These are phyloP conservation scores for Fusarium nodosum DNA, from an alignment of 2,329 filamentous ascomycete genomes.

Conservation along the genomic window DNA sequence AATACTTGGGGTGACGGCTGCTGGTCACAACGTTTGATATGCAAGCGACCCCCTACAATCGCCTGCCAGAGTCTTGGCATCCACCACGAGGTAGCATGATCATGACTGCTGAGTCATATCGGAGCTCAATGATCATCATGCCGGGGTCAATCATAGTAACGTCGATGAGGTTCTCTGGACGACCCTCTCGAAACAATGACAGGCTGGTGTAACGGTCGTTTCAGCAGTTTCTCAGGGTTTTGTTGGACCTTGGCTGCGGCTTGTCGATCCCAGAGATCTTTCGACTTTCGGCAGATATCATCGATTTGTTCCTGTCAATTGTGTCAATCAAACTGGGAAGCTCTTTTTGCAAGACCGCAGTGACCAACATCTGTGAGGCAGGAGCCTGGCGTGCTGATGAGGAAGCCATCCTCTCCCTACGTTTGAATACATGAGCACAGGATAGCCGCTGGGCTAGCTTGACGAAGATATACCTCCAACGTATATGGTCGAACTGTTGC, in stretches of 20 bases:
- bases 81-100: slow-evolving; percentile 12
- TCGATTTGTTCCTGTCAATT: slow-evolving; percentile 70
- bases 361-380: slow-evolving; percentile 70
- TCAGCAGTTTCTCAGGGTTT: slow-evolving; percentile 64
- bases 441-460: slow-evolving; percentile 31
- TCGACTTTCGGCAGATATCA: slow-evolving; percentile 72
- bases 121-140: slow-evolving; percentile 44
- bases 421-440: slow-evolving; percentile 44
- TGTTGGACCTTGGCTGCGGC: slow-evolving; percentile 64
- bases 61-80: slow-evolving; percentile 18
- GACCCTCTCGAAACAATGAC: slow-evolving; percentile 60
- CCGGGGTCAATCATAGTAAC: slow-evolving; percentile 49
- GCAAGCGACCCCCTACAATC: slow-evolving; percentile 15
- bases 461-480: slow-evolving; percentile 62
- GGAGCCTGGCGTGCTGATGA: slow-evolving; percentile 69
- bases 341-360: slow-evolving; percentile 4
- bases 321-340: slow-evolving; percentile 38
- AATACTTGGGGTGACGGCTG: slow-evolving; percentile 20
- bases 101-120: slow-evolving; percentile 21
- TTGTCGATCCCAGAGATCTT: slow-evolving; percentile 69
- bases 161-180: slow-evolving; percentile 46
- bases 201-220: slow-evolving; percentile 69
- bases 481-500: slow-evolving; percentile 70
- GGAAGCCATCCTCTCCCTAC: slow-evolving; percentile 72
- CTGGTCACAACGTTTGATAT: slow-evolving; percentile 18